Evolutionary conservation across 2,329 filamentous ascomycete species (phyloP).

Genomic region (Hymenoscyphus repandus): DNA sequence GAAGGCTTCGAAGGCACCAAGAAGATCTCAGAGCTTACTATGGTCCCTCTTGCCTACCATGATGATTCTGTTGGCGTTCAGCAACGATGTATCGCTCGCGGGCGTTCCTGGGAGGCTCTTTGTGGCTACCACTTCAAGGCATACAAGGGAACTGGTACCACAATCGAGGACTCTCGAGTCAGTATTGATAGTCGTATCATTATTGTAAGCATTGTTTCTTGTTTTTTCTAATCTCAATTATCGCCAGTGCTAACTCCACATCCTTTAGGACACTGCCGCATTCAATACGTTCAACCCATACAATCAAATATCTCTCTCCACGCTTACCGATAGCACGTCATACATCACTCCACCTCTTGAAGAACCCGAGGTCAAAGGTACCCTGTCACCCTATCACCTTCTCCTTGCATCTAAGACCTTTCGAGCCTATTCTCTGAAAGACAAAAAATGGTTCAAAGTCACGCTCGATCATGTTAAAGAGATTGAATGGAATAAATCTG

Average conservation of each 20-base stretch:
- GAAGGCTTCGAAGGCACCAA: conserved; percentile 3
- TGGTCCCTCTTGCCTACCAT: conserved; percentile 2
- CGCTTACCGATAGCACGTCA: neutral
- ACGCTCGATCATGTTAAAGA: conserved; percentile 17
- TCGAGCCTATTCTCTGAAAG: conserved; percentile 41
- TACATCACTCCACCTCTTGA: neutral
- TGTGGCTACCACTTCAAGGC: conserved; percentile 4
- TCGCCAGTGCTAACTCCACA: neutral
- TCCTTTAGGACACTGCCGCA: conserved; percentile 2
- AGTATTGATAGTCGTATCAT: conserved; percentile 5
- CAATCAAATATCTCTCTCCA: neutral
- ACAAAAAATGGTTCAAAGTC: conserved; percentile 39
- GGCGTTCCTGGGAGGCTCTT: neutral
- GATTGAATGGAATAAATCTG: conserved; percentile 37
- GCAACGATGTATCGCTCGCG: conserved; percentile 3
- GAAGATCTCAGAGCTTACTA: conserved; percentile 3
- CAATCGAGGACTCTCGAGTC: neutral
- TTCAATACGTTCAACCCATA: conserved; percentile 6
- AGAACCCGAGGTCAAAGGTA: neutral
- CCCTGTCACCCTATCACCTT: conserved; percentile 1
- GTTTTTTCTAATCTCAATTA: neutral
- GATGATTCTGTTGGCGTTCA: conserved; percentile 2
- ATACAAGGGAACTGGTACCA: conserved; percentile 1
- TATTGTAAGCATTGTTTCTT: neutral
- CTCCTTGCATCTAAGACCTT: neutral